phyloP scores from a whole-genome alignment of 2,329 filamentous ascomycete species.

The Dactylonectria macrodidyma region DNA sequence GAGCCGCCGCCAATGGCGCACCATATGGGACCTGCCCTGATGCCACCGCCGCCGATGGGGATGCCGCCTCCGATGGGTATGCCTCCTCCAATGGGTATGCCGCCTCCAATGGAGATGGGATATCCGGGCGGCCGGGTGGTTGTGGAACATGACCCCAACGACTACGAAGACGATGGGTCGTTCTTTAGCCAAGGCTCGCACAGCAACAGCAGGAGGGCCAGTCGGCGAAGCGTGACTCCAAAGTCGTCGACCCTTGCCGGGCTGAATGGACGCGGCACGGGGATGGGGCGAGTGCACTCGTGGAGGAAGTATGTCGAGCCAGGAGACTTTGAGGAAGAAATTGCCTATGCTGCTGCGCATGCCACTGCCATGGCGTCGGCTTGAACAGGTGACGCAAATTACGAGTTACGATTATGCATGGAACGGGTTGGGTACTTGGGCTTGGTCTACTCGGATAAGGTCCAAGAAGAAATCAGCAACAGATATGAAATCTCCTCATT shows the following conservation, averaged over 20 bases:
- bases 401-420: conserved; percentile 28
- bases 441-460: conserved; percentile 1
- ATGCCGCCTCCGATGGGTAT: conserved; percentile 48
- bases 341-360: conserved; percentile 33
- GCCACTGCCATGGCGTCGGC: conserved; percentile 12
- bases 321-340: conserved; percentile 56
- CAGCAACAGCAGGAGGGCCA: conserved; percentile 48
- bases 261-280: conserved; percentile 60
- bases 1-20: conserved; percentile 40
- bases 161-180: conserved; percentile 53
- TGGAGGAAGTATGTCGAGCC: conserved; percentile 65
- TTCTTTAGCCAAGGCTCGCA: conserved; percentile 48
- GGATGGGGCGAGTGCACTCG: conserved; percentile 63
- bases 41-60: conserved; percentile 53
- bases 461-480: not conserved
- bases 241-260: conserved; percentile 64
- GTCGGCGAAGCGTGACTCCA: conserved; percentile 48
- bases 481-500: not conserved
- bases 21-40: conserved; percentile 41
- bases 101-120: conserved; percentile 22
- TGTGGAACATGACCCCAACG: conserved; percentile 45
- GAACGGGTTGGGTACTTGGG: conserved; percentile 12
- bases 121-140: conserved; percentile 48
- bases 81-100: conserved; percentile 47
- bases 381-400: conserved; percentile 24